Evolutionary conservation across 108 stramenopile genomes (phyloP).

Genomic region (Conticribra weissflogii): DNA sequence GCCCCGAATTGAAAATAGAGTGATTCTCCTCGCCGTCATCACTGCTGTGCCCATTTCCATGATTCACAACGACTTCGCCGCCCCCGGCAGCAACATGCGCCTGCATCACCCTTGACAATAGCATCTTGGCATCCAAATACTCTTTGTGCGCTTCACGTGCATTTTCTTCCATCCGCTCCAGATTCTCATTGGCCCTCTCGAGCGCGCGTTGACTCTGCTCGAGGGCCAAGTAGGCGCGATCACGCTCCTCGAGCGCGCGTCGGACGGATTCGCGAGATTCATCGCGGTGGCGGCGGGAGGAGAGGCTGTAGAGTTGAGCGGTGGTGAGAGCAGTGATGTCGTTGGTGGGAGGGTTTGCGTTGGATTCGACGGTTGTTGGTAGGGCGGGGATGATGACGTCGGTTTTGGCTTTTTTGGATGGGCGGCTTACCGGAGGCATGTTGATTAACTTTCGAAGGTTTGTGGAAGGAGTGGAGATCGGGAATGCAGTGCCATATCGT

Average conservation of each 20-base stretch:
- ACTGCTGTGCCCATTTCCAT: conserved; percentile 10
- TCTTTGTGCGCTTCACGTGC: conserved; percentile 27
- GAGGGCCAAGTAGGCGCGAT: conserved; percentile 27
- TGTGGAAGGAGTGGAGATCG: too few species aligned
- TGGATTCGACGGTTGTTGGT: not conserved
- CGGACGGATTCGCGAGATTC: conserved; percentile 13
- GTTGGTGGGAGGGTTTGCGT: conserved; percentile 1
- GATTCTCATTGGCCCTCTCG: conserved; percentile 38
- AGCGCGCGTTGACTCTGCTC: conserved; percentile 27
- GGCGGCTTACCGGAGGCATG: not conserved
- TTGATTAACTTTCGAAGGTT: too few species aligned
- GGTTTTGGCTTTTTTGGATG: conserved; percentile 18
- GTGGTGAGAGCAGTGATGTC: conserved; percentile 26
- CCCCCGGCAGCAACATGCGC: not conserved
- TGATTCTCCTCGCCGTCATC: conserved; percentile 25
- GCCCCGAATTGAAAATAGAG: too few species aligned
- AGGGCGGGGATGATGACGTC: not conserved
- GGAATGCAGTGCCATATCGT: too few species aligned
- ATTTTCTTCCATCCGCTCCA: conserved; percentile 29
- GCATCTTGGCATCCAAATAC: conserved; percentile 39
- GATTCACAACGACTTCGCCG: not conserved
- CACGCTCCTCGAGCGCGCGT: conserved; percentile 29
- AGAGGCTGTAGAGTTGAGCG: conserved; percentile 36
- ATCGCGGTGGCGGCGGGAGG: conserved; percentile 37
- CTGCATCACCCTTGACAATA: conserved; percentile 17